Base-by-base conservation (phyloP, 768 basidiomycete species). In the Amanita pseudoporphyria region DNA sequence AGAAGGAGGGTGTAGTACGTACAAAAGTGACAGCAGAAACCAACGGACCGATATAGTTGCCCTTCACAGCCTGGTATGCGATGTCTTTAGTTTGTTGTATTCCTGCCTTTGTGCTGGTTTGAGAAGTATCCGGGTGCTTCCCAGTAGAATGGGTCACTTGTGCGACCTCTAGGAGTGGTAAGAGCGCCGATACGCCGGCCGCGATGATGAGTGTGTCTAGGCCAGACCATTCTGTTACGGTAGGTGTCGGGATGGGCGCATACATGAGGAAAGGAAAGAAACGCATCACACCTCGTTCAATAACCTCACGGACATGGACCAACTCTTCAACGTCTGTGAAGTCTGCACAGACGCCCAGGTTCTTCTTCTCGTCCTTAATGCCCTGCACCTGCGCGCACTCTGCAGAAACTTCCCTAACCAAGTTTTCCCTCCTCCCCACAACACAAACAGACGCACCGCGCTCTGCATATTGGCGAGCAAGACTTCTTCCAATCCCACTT, bases 171-270 rank as follows among this genome's bases (percentile, higher is more conserved):
- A 93, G 70, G 21, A 95, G 67, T 0, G 91, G 85, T 46, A 77
- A 79, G 2, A 92, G 70, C 9, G 90, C 82, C 1, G 88, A 88
- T 0, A 93, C 86, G 3, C 93, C 93, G 2, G 91, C 90, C 26
- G 78, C 75, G 31, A 95, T 77, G 26, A 91, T 67, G 5, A 95
- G 60, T 0, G 92, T 95, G 62, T 95, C 92, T 1, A 94, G 56
- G 13, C 90, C 87, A 1, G 67, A 68, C 89, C 90, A 93, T 55
- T 71, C 92, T 94, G 12, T 43, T 30, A 18, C 4, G 3, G 3
- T n/a, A 13, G 14, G 14, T 22, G 10, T 6, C 2, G 30, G 19
- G 31, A 5, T 9, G 14, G 26, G 21, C 14, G 6, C 31, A 47
- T 33, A 9, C 12, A 16, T 19, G n/a, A n/a, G 6, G 33, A 24